Conservation (phyloP, 208 protist genomes). For the Crithidia mellificae region DNA sequence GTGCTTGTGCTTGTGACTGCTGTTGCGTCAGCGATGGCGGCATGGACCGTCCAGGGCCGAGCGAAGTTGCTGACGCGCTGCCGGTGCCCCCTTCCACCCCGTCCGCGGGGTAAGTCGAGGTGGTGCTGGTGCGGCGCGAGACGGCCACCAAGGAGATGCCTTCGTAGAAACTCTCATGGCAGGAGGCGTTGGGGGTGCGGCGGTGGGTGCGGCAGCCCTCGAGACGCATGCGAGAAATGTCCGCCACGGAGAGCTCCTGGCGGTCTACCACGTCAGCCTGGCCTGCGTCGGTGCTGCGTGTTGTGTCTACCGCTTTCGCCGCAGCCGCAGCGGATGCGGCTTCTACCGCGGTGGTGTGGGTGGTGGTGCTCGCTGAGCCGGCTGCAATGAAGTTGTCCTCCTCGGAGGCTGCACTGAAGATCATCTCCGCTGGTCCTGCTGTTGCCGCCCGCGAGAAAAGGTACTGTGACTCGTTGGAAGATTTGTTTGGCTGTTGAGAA, state of each 20-base stretch:
- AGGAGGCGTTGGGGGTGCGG: slow-evolving; percentile 5
- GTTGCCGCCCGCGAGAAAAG: neutral
- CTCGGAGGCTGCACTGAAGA: neutral
- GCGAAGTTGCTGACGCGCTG: neutral
- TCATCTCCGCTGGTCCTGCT: neutral
- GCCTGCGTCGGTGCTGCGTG: too few species aligned
- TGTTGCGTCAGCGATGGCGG: too few species aligned
- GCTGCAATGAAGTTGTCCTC: neutral
- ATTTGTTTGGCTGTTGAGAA: too few species aligned
- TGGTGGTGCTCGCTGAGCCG: too few species aligned
- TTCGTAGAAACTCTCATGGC: slow-evolving; percentile 2
- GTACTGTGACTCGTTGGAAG: neutral
- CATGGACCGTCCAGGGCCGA: neutral
- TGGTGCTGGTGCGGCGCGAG: neutral
- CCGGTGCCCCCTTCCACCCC: neutral
- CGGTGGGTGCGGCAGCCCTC: slow-evolving; percentile 41
- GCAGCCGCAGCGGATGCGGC: neutral
- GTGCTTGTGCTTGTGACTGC: too few species aligned
- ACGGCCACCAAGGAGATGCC: neutral
- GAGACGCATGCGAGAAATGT: slow-evolving; percentile 45
- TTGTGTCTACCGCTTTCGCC: neutral
- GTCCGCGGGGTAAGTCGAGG: slow-evolving; percentile 8
- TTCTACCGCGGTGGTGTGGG: neutral
- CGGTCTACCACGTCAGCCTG: slow-evolving; percentile 15
- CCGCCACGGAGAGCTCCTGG: slow-evolving; percentile 27